Conservation (phyloP, 1,284 basidiomycete species). For the Malassezia caprae region DNA sequence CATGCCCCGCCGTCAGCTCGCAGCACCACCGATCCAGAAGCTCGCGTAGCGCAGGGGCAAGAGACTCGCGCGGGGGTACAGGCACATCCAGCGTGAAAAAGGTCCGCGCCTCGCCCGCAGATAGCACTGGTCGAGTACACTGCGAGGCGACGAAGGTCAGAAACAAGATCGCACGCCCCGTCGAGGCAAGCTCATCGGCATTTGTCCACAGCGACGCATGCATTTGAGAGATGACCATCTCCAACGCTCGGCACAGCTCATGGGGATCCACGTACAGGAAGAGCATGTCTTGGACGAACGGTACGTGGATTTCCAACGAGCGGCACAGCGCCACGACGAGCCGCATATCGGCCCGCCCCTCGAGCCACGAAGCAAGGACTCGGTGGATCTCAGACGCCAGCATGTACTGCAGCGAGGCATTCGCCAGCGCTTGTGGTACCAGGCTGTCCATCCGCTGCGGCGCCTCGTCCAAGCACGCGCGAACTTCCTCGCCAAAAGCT, state of each 20-base stretch:
- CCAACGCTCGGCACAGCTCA: background rate
- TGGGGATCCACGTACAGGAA: background rate
- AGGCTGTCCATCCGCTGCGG: background rate
- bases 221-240: background rate
- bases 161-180: background rate
- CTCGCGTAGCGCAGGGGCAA: background rate
- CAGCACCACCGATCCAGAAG: conserved; percentile 9
- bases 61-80: background rate
- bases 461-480: background rate
- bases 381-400: background rate
- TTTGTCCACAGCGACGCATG: background rate
- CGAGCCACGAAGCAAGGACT: background rate
- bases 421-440: background rate
- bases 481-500: background rate
- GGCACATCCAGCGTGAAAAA: background rate
- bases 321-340: background rate
- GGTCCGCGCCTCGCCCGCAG: background rate
- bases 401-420: background rate
- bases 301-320: background rate
- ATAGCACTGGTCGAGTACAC: background rate
- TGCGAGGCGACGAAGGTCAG: background rate
- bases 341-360: background rate
- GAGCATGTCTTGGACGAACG: background rate
- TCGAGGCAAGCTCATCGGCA: background rate
- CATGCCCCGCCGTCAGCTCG: background rate